Evolutionary conservation across 148 eudicot genomes (phyloP), one percentile per base, ranked within the genome.

Genomic region (Heliosperma pusillum): DNA sequence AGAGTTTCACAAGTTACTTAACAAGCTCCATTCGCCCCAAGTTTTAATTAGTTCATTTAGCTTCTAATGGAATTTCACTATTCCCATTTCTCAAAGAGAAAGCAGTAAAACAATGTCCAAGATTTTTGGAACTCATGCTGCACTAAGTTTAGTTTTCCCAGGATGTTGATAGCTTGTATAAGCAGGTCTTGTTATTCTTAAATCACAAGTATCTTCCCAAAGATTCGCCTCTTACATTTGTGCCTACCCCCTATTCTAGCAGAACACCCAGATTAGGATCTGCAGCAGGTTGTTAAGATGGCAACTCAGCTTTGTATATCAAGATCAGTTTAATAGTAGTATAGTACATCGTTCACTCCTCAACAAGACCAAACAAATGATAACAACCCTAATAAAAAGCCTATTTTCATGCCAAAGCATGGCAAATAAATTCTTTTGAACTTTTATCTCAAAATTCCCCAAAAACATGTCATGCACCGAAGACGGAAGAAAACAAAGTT

Each of bases 291-390:
- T 13, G 53, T n/a, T 3, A n/a, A 42, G 26, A 44, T 44, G 22
- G 55, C 27, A 67, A 42, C 27, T 10, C 47, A 44, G 20, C 26
- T 33, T 30, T 19, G 53, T 9, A 42, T 20, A 22, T 42, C 53
- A 40, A 3, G 53, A 44, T 10, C 20, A 42, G 53, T 42, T 50
- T 42, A 21, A 67, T 44, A n/a, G 27, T 25, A 67, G 20, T 11
- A 67, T 44, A n/a, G 27, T 25, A 67, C 71, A 66, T 66, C 12
- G 17, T 21, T 67, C 68, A 64, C 44, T 16, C 20, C 21, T 64
- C 21, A 64, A 64, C 40, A 30, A 17, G 10, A 29, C 44, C 44
- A 10, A 69, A 45, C 20, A 15, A 69, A 45, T 22, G 2, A n/a
- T 15, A 44, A 5, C 55, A 47, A 13, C 71, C 53, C 27, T 10